Evolutionary conservation across 2,329 filamentous ascomycete genomes (phyloP).

Genomic region (Xylaria sp.): DNA sequence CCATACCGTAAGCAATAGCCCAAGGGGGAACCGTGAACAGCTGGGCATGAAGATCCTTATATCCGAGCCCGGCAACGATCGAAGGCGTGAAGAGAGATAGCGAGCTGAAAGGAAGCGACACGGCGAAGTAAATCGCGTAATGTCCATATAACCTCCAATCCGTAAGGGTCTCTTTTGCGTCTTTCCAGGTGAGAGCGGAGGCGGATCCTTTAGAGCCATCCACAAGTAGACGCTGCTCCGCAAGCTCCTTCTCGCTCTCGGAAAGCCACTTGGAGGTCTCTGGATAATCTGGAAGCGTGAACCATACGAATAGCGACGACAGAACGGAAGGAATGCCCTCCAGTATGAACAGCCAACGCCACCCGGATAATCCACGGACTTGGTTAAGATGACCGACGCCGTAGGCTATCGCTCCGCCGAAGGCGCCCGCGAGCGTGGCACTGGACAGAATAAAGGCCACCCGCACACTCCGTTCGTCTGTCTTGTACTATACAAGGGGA

Average conservation of each 20-base stretch:
- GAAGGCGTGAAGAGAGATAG: conserved; percentile 64
- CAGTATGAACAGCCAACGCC: conserved; percentile 75
- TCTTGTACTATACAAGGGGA: conserved; percentile 63
- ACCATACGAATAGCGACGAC: conserved; percentile 67
- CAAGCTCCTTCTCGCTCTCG: conserved; percentile 68
- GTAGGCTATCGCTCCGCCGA: conserved; percentile 80
- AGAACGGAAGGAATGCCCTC: conserved; percentile 59
- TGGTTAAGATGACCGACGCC: conserved; percentile 79
- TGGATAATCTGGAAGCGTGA: conserved; percentile 73
- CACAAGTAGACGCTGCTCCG: conserved; percentile 55
- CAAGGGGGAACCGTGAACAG: conserved; percentile 76
- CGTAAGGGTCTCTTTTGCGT: conserved; percentile 75
- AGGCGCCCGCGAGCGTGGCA: conserved; percentile 77
- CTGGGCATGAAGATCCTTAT: conserved; percentile 62
- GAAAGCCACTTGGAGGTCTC: conserved; percentile 72
- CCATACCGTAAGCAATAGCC: conserved; percentile 58
- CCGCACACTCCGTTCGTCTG: conserved; percentile 75
- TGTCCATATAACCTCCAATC: conserved; percentile 76
- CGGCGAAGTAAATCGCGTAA: conserved; percentile 63
- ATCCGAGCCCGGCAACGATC: conserved; percentile 60
- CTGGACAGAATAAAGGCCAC: conserved; percentile 77
- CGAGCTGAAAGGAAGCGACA: conserved; percentile 52
- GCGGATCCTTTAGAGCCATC: conserved; percentile 68
- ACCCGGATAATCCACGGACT: conserved; percentile 69
- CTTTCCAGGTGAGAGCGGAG: conserved; percentile 70